phyloP scores from a whole-genome alignment of 2,329 filamentous ascomycete species.

The Onygenales sp. region DNA sequence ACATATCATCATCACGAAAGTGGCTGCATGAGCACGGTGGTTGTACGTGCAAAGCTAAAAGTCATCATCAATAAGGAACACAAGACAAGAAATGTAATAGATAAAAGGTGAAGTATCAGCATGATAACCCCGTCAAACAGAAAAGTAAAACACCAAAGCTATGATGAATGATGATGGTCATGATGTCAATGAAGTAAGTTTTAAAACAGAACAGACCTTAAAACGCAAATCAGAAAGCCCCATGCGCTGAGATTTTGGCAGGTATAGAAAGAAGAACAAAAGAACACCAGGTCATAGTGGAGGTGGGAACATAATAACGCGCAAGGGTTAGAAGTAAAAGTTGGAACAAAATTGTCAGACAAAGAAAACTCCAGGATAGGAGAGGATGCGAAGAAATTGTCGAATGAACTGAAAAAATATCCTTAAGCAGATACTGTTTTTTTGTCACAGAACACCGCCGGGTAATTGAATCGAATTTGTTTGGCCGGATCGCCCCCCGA shows the following conservation, averaged over 20 bases:
- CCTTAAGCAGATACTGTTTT: background rate
- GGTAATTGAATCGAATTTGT: conserved; percentile 23
- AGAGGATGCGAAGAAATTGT: background rate
- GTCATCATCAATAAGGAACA: background rate
- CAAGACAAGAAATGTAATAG: background rate
- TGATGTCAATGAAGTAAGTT: background rate
- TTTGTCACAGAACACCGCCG: conserved; percentile 21
- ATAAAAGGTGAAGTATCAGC: background rate
- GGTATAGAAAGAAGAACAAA: background rate
- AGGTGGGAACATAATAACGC: background rate
- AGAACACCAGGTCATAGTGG: background rate
- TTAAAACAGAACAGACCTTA: background rate
- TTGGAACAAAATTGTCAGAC: background rate
- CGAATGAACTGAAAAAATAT: background rate
- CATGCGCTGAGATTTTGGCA: background rate
- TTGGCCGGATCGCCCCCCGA: conserved; percentile 4
- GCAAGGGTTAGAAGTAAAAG: background rate
- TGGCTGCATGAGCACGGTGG: too few relatives aligned
- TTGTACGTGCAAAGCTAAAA: background rate
- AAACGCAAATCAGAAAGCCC: background rate
- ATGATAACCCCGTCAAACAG: background rate
- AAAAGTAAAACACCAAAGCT: conserved; percentile 1
- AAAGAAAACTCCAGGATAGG: background rate
- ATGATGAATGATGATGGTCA: background rate
- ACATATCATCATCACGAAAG: background rate